Base-by-base conservation (phyloP, 2,329 filamentous ascomycete genomes). In the Penicillium nordicum region DNA sequence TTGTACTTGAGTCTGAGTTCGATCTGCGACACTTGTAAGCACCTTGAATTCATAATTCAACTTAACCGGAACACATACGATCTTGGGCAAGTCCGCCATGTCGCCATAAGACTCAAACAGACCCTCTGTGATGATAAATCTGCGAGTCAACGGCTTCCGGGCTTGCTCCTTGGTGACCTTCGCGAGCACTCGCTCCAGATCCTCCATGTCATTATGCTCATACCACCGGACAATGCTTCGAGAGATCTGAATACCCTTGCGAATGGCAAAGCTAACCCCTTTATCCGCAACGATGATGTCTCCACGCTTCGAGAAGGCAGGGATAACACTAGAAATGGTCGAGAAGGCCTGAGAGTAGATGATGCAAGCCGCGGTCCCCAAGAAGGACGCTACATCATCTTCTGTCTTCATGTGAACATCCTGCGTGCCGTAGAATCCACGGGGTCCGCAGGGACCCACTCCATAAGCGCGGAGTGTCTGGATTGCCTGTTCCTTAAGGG, bases 351-450 rank as follows among this genome's bases (percentile, higher is more conserved):
- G 94, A 0, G 94, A 90, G 70, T 99, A 99, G 57, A 99, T 87
- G 64, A 99, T 97, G 70, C 91, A 95, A 32, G 88, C 87, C 53
- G 92, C 86, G 1, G 90, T 90, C 25, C 94, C 94, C 27, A 99
- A 77, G 71, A 93, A 96, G 10, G 89, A 84, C 25, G 94, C 92
- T 69, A 99, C 92, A 72, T 97, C 93, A 55, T 90, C 85, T 77
- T 99, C 94, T 16, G 91, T 92, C 79, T 95, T 94, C 85, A 97
- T 93, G 75, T 99, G 94, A 44, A 97, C 92, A 76, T 99, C 94
- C 74, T 97, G 93, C 32, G 92, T 99, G 63, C 92, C 94, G 78
- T 99, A 99, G 78, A 99, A 99, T 62, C 96, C 92, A 6, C 94
- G 94, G 18, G 94, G 94, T 21, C 94, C 94, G 72, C 94, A 99